Evolutionary conservation across 805 yeast genomes (phyloP).

Genomic region (Wickerhamomyces xylosicus): DNA sequence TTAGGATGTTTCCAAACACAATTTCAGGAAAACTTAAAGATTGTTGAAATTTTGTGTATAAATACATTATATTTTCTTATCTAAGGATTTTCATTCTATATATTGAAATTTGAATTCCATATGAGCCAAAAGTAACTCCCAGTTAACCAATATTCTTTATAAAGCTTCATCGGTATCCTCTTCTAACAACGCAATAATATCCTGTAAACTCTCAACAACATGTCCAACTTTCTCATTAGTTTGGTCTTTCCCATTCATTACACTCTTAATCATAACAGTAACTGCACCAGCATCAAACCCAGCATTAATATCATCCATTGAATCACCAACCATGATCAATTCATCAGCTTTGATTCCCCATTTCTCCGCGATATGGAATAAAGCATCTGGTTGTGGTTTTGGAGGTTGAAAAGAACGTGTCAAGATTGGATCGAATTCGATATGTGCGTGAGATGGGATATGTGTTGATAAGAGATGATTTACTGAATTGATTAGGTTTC

Average conservation of each 20-base stretch:
- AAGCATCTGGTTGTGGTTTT: slow-evolving; percentile 58
- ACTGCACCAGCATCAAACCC: slow-evolving; percentile 56
- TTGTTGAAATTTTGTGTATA: too few relatives aligned
- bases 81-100: too few relatives aligned
- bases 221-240: slow-evolving; percentile 21
- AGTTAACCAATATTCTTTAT: too few relatives aligned
- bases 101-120: too few relatives aligned
- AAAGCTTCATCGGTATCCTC: too few relatives aligned
- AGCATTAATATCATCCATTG: slow-evolving; percentile 56
- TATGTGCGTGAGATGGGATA: slow-evolving; percentile 27
- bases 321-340: slow-evolving; percentile 66
- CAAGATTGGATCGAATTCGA: slow-evolving; percentile 37
- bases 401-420: slow-evolving; percentile 61
- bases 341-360: slow-evolving; percentile 38
- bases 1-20: too few relatives aligned
- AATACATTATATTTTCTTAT: too few relatives aligned
- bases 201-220: slow-evolving; percentile 21
- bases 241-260: slow-evolving; percentile 36
- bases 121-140: too few relatives aligned
- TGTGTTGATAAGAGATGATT: slow-evolving; percentile 35
- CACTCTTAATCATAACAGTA: slow-evolving; percentile 43
- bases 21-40: too few relatives aligned
- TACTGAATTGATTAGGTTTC: slow-evolving; percentile 47
- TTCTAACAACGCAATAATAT: slow-evolving; percentile 26
- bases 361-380: slow-evolving; percentile 39